A percentile compares a stretch with the other conserved stretches of the same genome.
These are phyloP conservation scores for Excoecaria cochinchinensis DNA, from an alignment of 345 rosid species.

Conservation along the genomic window DNA sequence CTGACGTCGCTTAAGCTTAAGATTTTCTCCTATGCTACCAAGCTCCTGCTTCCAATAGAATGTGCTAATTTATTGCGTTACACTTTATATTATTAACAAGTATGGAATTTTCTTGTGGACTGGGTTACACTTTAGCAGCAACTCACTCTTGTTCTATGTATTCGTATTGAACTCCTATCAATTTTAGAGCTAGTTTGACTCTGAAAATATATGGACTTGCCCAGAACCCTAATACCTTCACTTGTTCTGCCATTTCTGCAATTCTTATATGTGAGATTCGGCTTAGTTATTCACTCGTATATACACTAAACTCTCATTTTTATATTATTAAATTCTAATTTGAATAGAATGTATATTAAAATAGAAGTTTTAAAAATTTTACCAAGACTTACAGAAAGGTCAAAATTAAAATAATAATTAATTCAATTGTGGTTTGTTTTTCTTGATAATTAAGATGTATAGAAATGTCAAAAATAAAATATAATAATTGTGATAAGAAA, in stretches of 20 bases:
- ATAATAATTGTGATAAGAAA: too few species aligned
- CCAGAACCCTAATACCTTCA: constrained; percentile 1
- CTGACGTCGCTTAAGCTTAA: constrained; percentile 16
- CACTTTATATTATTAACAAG: constrained; percentile 1
- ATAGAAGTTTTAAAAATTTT: too few species aligned
- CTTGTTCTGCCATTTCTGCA: constrained; percentile 11
- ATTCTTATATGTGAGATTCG: not conserved
- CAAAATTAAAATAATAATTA: too few species aligned
- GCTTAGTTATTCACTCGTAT: too few species aligned
- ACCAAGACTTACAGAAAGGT: too few species aligned
- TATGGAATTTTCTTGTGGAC: not conserved
- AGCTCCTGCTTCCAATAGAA: constrained; percentile 27
- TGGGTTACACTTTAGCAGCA: constrained; percentile 1
- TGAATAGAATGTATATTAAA: too few species aligned
- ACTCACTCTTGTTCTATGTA: constrained; percentile 4
- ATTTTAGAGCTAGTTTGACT: not conserved
- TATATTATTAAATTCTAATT: too few species aligned
- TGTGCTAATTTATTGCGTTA: too few species aligned
- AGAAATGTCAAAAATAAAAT: too few species aligned
- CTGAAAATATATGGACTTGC: not conserved
- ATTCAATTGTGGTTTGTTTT: too few species aligned
- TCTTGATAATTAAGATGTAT: too few species aligned
- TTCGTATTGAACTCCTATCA: not conserved
- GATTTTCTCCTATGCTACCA: constrained; percentile 13
- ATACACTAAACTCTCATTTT: too few species aligned